Evolutionary conservation across 305 asterid genomes (phyloP).

Genomic region (Stenogyne calaminthoides): DNA sequence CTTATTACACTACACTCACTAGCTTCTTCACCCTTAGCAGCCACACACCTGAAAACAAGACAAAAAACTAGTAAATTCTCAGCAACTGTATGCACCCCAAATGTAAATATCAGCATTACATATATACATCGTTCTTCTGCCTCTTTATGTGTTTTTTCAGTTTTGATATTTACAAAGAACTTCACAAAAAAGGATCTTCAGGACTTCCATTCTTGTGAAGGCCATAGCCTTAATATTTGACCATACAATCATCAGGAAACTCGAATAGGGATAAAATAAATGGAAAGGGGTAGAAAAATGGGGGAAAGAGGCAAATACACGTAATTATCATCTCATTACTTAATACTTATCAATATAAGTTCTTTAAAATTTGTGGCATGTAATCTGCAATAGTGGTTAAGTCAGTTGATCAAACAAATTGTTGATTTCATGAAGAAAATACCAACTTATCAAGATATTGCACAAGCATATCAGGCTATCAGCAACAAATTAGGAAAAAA

Average conservation of each 20-base stretch:
- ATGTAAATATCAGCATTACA: neutral
- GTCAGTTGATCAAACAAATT: slow-evolving; percentile 12
- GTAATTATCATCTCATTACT: no score
- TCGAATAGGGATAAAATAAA: no score
- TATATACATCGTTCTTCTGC: neutral
- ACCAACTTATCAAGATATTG: neutral
- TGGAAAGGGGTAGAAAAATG: no score
- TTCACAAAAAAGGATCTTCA: no score
- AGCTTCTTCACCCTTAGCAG: neutral
- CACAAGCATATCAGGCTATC: neutral
- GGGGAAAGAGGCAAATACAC: no score
- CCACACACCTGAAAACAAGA: slow-evolving; percentile 53
- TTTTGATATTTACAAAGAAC: neutral
- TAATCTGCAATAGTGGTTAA: neutral
- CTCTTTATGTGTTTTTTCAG: neutral
- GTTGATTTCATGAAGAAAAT: neutral
- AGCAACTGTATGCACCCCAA: neutral
- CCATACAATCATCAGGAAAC: no score
- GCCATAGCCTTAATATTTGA: neutral
- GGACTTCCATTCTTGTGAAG: neutral
- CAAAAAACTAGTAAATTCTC: neutral
- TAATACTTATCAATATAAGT: neutral
- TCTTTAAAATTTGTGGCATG: neutral
- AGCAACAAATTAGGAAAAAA: neutral
- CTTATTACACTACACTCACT: neutral